Evolutionary conservation across 2,329 filamentous ascomycete genomes (phyloP), one percentile per base, ranked within the genome.

Genomic region (Achaetomium macrosporum): DNA sequence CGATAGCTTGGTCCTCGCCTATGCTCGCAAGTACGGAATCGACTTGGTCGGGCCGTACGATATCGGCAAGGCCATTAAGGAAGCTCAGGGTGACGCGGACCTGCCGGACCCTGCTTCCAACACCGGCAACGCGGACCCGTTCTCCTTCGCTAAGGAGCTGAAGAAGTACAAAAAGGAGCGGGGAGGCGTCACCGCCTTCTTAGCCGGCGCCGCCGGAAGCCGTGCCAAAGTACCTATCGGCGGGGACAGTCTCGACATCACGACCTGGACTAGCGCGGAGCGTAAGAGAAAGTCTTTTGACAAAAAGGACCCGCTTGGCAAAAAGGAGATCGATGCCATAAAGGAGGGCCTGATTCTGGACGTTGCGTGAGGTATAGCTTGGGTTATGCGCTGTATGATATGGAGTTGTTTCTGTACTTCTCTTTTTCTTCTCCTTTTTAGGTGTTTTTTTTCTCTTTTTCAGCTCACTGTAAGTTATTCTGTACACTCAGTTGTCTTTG

Each of bases 291-390:
- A 52, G 3, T 56, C 51, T 15, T 73, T 68, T 37, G 31, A 61
- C 5, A 58, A 63, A 1, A 72, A 69, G 54, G 71, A 75, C 43
- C 68, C 70, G 2, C 41, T 75, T 3, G 31, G 44, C 2, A 65
- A 62, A 60, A 57, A 64, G 15, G 61, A 64, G 15, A 57, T 72
- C 1, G 59, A 68, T 8, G 64, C 63, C 1, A 54, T 75, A n/a
- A 72, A 71, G 60, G 15, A 68, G 7, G 72, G 71, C 5, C 13
- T 19, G 15, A 47, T 57, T 13, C 4, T 57, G 39, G 7, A 15
- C 29, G 2, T 35, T 64, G 59, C 12, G 5, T 37, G 8, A n/a
- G 53, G 13, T 29, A 39, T 17, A 17, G 12, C 13, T 25, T 30
- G 29, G 17, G 25, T 25, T 35, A 19, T 20, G 5, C 17, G 11